Conservation (phyloP, 257 asterid genomes). For the Gentiana dahurica region DNA sequence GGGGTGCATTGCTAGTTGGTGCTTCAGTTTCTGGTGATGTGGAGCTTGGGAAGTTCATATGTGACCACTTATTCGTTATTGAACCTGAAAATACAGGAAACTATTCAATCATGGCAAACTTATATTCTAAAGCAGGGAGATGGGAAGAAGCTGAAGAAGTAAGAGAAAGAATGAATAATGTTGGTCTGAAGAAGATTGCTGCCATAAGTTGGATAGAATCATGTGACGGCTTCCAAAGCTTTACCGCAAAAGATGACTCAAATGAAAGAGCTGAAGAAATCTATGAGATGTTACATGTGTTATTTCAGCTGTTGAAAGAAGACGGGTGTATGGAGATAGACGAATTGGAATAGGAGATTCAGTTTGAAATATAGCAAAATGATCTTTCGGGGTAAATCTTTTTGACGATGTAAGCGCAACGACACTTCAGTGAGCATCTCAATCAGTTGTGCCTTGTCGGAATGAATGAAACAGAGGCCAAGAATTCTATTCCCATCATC, state of each 20-base stretch:
- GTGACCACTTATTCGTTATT: constrained; percentile 40
- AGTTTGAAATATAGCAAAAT: too few relatives aligned
- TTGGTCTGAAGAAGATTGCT: constrained; percentile 55
- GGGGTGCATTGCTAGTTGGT: constrained; percentile 84
- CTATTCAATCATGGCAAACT: constrained; percentile 58
- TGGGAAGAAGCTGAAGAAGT: constrained; percentile 76
- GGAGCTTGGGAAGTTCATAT: constrained; percentile 53
- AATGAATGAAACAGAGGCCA: too few relatives aligned
- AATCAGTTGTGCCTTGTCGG: too few relatives aligned
- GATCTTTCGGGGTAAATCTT: too few relatives aligned
- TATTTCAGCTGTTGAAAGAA: constrained; percentile 17
- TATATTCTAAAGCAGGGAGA: constrained; percentile 65
- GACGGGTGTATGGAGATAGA: constrained; percentile 10
- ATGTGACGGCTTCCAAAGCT: constrained; percentile 22
- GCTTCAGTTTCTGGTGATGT: constrained; percentile 58
- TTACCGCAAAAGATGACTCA: constrained; percentile 19
- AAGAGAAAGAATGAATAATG: constrained; percentile 36
- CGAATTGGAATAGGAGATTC: constrained; percentile 21
- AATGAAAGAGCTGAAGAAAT: constrained; percentile 10
- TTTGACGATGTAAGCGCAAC: too few relatives aligned
- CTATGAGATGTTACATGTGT: constrained; percentile 11
- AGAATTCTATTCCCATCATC: too few relatives aligned
- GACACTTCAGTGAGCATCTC: too few relatives aligned
- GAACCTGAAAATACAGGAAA: constrained; percentile 71
- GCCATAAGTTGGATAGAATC: constrained; percentile 74